Conservation (phyloP, 139 green algal genomes). For the Picochlorum sp. region DNA sequence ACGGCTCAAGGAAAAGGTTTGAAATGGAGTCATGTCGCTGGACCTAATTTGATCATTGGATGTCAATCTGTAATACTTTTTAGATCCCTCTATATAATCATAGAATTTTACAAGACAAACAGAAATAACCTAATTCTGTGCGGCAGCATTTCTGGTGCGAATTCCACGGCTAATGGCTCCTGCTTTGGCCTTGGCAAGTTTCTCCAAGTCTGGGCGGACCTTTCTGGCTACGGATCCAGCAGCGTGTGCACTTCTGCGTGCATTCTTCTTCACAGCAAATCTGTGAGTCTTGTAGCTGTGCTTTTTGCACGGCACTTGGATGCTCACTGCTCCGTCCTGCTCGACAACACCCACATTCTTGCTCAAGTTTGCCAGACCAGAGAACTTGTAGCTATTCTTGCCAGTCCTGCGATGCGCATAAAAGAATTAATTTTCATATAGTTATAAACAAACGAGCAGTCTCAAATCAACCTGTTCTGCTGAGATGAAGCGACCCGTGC, state of each 20-base stretch:
- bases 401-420: conserved; percentile 26
- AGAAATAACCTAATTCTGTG: background rate
- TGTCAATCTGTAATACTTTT: too few species aligned
- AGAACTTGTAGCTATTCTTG: conserved; percentile 73
- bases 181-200: background rate
- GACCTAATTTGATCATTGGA: too few species aligned
- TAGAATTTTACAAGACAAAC: too few species aligned
- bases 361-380: conserved; percentile 31
- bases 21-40: too few species aligned
- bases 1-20: conserved; percentile 5
- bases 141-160: background rate
- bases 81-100: too few species aligned
- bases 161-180: background rate
- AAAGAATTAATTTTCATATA: background rate
- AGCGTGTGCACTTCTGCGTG: conserved; percentile 15
- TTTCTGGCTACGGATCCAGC: background rate
- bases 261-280: conserved; percentile 31
- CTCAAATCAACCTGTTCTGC: too few species aligned
- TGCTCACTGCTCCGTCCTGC: conserved; percentile 14
- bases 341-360: conserved; percentile 16
- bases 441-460: background rate
- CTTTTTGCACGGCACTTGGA: conserved; percentile 28
- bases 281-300: conserved; percentile 13
- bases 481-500: too few species aligned
- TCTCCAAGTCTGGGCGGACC: conserved; percentile 36